Conservation (phyloP, 345 rosid species). For the Luvunga scandens region DNA sequence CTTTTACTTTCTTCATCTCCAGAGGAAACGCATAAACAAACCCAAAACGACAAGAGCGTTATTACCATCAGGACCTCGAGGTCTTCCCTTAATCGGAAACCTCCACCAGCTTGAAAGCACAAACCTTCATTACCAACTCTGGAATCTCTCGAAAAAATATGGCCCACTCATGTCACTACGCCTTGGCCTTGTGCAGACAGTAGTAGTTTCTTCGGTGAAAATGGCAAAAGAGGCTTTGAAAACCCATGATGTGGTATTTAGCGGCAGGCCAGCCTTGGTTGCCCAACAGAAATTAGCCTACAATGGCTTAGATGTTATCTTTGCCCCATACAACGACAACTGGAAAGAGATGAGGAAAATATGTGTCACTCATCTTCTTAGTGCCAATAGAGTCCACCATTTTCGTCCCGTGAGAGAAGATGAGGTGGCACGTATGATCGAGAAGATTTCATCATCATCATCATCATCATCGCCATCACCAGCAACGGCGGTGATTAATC, state of each 20-base stretch:
- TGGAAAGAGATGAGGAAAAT: slow-evolving; percentile 31
- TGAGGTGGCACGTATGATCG: slow-evolving; percentile 23
- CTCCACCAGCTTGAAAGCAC: slow-evolving; percentile 34
- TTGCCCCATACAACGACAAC: slow-evolving; percentile 23
- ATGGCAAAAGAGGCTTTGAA: slow-evolving; percentile 24
- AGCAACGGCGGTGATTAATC: not conserved
- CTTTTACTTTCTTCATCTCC: too few species aligned
- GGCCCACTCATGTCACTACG: slow-evolving; percentile 47
- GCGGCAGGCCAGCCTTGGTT: not conserved
- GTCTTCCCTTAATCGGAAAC: slow-evolving; percentile 50
- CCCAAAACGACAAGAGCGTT: too few species aligned
- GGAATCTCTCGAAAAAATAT: slow-evolving; percentile 42
- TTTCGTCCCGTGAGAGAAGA: slow-evolving; percentile 22
- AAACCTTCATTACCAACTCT: slow-evolving; percentile 27
- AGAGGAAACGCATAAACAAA: not conserved
- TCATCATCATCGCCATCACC: too few species aligned
- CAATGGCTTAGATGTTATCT: slow-evolving; percentile 17
- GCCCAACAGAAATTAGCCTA: too few species aligned
- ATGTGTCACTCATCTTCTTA: slow-evolving; percentile 24
- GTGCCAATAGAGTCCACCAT: slow-evolving; percentile 8
- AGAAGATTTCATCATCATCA: slow-evolving; percentile 10
- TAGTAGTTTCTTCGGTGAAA: slow-evolving; percentile 30
- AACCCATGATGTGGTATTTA: slow-evolving; percentile 25
- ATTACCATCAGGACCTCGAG: slow-evolving; percentile 49
- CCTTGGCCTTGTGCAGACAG: slow-evolving; percentile 32